These are phyloP conservation scores for Podospora comata DNA, from an alignment of 495 filamentous ascomycete species.

Conservation along the genomic window DNA sequence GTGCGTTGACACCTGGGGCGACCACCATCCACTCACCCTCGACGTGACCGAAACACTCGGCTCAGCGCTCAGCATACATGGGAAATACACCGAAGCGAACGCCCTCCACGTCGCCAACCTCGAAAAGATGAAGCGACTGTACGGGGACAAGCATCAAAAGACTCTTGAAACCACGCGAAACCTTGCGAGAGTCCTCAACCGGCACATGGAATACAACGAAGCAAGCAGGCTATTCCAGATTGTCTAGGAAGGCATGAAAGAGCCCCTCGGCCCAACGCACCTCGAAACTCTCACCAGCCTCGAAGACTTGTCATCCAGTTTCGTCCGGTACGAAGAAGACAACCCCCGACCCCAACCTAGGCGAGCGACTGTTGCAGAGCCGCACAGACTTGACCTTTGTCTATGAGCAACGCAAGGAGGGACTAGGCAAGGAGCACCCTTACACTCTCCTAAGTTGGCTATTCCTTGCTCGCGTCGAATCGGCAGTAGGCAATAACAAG, in stretches of 20 bases:
- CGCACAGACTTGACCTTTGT: slow-evolving; percentile 28
- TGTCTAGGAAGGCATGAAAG: slow-evolving; percentile 32
- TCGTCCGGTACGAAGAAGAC: slow-evolving; percentile 2
- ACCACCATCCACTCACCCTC: slow-evolving; percentile 11
- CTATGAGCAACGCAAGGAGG: slow-evolving; percentile 26
- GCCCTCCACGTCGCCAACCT: slow-evolving; percentile 4
- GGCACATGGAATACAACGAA: slow-evolving; percentile 2
- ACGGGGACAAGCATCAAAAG: slow-evolving; percentile 10
- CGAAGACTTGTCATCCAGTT: slow-evolving; percentile 27
- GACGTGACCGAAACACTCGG: slow-evolving; percentile 10
- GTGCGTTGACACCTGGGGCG: slow-evolving; percentile 2
- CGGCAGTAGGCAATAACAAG: background rate
- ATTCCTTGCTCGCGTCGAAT: slow-evolving; percentile 29
- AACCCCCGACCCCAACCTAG: background rate
- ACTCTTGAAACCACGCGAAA: slow-evolving; percentile 3
- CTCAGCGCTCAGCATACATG: slow-evolving; percentile 2
- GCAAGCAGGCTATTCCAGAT: background rate
- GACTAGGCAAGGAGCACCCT: slow-evolving; percentile 40
- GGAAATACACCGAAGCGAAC: slow-evolving; percentile 4
- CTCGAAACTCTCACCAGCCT: slow-evolving; percentile 32
- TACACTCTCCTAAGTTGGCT: slow-evolving; percentile 33
- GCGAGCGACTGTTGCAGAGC: background rate
- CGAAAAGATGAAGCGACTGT: slow-evolving; percentile 8
- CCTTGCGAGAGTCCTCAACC: background rate
- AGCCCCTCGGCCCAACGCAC: slow-evolving; percentile 33